phyloP scores from a whole-genome alignment of 345 rosid species.

The Linum lewisii region DNA sequence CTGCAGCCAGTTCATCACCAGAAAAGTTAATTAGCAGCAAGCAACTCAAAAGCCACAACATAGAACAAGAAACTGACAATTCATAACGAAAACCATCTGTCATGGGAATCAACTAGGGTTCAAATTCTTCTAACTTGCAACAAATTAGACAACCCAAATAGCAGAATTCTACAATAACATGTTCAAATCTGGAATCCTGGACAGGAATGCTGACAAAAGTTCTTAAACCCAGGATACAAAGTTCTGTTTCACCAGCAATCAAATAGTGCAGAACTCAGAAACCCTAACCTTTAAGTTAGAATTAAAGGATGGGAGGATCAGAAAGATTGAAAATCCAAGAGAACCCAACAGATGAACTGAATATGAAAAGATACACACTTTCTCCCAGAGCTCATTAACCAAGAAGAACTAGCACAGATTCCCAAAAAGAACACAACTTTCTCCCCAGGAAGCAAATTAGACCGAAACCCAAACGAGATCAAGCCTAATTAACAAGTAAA shows the following conservation, averaged over 20 bases:
- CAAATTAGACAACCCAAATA: not conserved
- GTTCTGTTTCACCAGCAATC: not conserved
- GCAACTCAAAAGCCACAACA: not conserved
- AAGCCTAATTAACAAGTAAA: too few species aligned
- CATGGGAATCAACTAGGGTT: not conserved
- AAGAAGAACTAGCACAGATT: not conserved
- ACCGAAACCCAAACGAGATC: not conserved
- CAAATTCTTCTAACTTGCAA: not conserved
- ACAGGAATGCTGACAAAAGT: not conserved
- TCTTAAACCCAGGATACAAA: too few species aligned
- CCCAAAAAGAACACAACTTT: not conserved
- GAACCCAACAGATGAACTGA: not conserved
- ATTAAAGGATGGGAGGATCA: not conserved
- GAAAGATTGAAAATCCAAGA: not conserved
- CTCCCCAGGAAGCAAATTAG: not conserved
- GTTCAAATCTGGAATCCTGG: not conserved
- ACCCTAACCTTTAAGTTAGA: not conserved
- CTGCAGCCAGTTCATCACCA: conserved; percentile 20
- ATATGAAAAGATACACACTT: not conserved
- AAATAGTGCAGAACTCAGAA: not conserved
- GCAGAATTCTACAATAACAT: not conserved
- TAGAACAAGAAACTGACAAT: not conserved
- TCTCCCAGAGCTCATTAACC: not conserved
- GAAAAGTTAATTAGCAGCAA: not conserved
- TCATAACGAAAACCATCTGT: too few species aligned